These are phyloP conservation scores for Chlamydomonas incerta DNA, from an alignment of 139 green algal species.

Conservation along the genomic window DNA sequence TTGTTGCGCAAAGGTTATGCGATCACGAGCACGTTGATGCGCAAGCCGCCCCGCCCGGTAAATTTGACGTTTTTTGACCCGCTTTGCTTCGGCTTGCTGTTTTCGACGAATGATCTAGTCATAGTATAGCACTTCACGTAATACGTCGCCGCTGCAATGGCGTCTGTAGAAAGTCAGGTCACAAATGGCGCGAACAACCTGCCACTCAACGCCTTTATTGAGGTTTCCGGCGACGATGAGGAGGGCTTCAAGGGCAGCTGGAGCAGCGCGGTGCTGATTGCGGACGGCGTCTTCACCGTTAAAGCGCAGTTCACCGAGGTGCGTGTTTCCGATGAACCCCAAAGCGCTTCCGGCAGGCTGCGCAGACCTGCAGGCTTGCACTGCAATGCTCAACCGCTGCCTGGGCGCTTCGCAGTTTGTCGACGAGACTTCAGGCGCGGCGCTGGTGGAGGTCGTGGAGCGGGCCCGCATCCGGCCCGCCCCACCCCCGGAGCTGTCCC, in stretches of 20 bases:
- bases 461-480: not conserved
- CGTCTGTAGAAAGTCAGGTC: not conserved
- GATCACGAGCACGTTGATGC: no score
- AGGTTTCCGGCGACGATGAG: not conserved
- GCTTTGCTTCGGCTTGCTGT: no score
- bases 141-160: not conserved
- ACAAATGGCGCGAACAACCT: not conserved
- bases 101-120: no score
- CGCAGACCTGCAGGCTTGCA: no score
- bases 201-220: not conserved
- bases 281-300: not conserved
- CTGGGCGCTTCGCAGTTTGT: slow-evolving; percentile 1
- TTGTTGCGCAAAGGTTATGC: no score
- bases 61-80: no score
- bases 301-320: slow-evolving; percentile 3
- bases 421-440: not conserved
- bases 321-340: not conserved
- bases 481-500: not conserved
- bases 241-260: slow-evolving; percentile 14
- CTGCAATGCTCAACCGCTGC: no score
- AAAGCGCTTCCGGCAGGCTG: not conserved
- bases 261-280: not conserved
- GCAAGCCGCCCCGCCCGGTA: no score
- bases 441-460: not conserved
- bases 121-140: no score